Conservation (phyloP, 257 asterid species). For the Solanum etuberosum region DNA sequence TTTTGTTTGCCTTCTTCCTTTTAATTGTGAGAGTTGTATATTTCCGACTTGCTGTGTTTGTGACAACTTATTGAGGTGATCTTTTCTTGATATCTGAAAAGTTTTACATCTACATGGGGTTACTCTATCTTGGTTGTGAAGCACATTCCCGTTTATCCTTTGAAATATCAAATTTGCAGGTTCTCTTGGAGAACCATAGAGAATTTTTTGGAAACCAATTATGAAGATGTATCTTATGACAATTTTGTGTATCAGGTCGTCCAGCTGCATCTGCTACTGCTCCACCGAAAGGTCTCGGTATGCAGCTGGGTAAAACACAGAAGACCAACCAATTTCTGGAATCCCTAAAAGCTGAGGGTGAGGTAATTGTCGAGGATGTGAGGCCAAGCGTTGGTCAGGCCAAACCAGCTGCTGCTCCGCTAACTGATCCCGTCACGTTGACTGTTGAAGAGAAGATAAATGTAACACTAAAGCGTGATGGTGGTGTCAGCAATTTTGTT, state of each 20-base stretch:
- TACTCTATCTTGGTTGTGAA: not conserved
- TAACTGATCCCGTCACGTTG: slow-evolving; percentile 82
- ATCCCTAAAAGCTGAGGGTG: slow-evolving; percentile 89
- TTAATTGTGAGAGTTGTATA: not conserved
- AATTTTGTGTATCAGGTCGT: slow-evolving; percentile 40
- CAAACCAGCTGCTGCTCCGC: slow-evolving; percentile 53
- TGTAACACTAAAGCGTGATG: slow-evolving; percentile 64
- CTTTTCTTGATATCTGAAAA: not conserved
- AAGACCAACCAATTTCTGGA: slow-evolving; percentile 82
- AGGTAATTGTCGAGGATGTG: slow-evolving; percentile 75
- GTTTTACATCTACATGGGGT: not conserved
- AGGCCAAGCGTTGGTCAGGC: slow-evolving; percentile 67
- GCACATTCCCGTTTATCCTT: not conserved
- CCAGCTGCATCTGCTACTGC: slow-evolving; percentile 67
- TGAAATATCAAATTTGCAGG: not conserved
- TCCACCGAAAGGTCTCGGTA: slow-evolving; percentile 83
- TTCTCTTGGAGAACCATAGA: not conserved
- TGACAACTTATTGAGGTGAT: not conserved
- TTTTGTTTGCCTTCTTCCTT: not conserved
- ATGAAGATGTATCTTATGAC: slow-evolving; percentile 1
- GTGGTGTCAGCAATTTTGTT: slow-evolving; percentile 77
- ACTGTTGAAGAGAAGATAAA: slow-evolving; percentile 78
- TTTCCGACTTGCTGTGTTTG: not conserved
- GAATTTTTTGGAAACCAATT: not conserved
- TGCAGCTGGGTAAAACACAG: slow-evolving; percentile 81